Base-by-base conservation (phyloP, 805 yeast genomes). In the Hanseniaspora pseudoguilliermondii region DNA sequence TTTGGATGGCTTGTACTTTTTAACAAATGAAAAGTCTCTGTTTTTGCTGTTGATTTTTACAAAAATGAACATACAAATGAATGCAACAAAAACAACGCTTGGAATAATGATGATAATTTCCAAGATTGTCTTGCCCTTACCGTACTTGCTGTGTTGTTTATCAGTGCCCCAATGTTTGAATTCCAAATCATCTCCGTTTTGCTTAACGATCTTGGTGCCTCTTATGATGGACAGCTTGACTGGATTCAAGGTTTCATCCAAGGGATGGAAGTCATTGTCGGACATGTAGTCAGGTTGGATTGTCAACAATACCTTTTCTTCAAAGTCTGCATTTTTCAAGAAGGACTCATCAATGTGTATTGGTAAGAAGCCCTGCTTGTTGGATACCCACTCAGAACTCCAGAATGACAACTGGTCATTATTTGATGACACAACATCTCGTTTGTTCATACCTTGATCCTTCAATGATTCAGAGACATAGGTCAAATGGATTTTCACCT, bases 81-180 rank as follows among this genome's bases (percentile, higher is more conserved):
- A 81, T 11, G 82, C 77, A 32, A 85, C 58, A 16, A 79, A 67
- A 20, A 84, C 89, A 47, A 76, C 74, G 1, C 84, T 76, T 18
- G 95, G 95, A 66, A 84, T 77, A 10, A 84, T 72, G 70, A 84
- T 69, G 60, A 84, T 80, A 55, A 83, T 74, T 62, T 82, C 80
- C 65, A 83, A 79, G 69, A 76, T 76, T 51, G 79, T 78, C 20
- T 55, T 49, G 5, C 56, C 56, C 7, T 36, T 34, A 16, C 56
- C 56, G 29, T 53, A 53, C 20, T 53, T 53, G 13, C 56, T 53
- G 8, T 53, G 50, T 29, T 68, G 71, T 58, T 74, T 73, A 9
- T 65, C 63, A 51, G 73, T 64, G 49, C 75, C 76, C 57, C 78
- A 78, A 58, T 79, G 76, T 55, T 69, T 67, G 36, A 70, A 59